A percentile compares a stretch with the other conserved stretches of the same genome.
Evolutionary conservation across 257 asterid species (phyloP).

Genomic region (Solanum infundibuliforme): DNA sequence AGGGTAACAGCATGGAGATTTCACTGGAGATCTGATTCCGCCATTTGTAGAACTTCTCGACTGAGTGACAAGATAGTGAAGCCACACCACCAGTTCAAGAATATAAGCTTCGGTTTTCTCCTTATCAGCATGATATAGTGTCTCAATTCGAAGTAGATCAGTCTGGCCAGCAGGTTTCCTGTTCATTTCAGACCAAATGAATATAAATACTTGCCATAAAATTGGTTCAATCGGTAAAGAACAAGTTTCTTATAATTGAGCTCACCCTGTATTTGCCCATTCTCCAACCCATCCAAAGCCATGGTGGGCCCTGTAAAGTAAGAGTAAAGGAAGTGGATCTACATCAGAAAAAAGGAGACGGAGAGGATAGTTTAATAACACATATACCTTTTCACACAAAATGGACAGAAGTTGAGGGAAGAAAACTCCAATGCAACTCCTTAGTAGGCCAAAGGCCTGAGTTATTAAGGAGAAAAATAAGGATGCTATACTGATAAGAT

Average conservation of each 20-base stretch:
- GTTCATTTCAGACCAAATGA: conserved; percentile 55
- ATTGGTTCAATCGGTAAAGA: background rate
- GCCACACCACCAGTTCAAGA: conserved; percentile 76
- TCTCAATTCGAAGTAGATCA: conserved; percentile 65
- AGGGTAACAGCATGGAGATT: conserved; percentile 69
- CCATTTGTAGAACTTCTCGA: conserved; percentile 50
- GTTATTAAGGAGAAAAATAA: background rate
- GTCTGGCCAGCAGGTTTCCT: conserved; percentile 48
- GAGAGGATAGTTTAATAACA: background rate
- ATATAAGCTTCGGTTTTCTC: conserved; percentile 76
- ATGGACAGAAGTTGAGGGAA: background rate
- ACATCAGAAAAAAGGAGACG: background rate
- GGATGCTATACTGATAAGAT: background rate
- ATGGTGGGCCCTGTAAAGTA: conserved; percentile 76
- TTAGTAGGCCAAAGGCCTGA: background rate
- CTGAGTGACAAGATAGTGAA: conserved; percentile 66
- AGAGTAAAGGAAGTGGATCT: background rate
- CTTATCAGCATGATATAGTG: conserved; percentile 80
- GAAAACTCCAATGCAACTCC: background rate
- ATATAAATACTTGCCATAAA: background rate
- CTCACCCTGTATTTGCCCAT: conserved; percentile 93
- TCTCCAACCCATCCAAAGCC: conserved; percentile 99
- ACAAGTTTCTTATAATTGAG: background rate
- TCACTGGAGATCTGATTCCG: conserved; percentile 53
- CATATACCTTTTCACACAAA: background rate